These are phyloP conservation scores for Daedaleopsis sinensis DNA, from an alignment of 768 basidiomycete species.

Conservation along the genomic window DNA sequence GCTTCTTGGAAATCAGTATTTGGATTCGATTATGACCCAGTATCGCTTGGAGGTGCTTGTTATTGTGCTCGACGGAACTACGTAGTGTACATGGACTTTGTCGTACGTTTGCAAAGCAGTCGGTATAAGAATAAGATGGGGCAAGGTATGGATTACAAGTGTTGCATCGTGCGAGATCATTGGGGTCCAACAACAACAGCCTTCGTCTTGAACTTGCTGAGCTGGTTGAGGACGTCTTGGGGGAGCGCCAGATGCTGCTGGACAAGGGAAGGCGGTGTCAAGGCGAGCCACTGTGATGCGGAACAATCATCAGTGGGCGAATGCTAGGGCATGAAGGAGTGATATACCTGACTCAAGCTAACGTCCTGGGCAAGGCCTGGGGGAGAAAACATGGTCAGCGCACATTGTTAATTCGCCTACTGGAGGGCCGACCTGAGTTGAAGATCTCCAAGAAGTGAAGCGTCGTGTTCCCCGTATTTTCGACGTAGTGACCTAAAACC, in stretches of 20 bases:
- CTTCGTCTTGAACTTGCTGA: slow-evolving; percentile 38
- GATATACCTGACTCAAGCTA: slow-evolving; percentile 45
- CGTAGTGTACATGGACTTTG: no score
- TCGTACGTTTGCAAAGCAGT: no score
- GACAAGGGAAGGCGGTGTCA: slow-evolving; percentile 59
- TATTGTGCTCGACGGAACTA: no score
- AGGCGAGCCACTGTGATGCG: slow-evolving; percentile 53
- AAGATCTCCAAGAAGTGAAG: slow-evolving; percentile 64
- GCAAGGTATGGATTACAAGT: no score
- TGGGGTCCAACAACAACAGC: slow-evolving; percentile 8
- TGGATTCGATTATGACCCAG: no score
- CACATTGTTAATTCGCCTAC: not conserved
- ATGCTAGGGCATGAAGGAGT: no score
- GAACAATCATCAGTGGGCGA: not conserved
- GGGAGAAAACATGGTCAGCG: not conserved
- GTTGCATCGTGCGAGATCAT: not conserved
- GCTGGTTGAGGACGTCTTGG: slow-evolving; percentile 49
- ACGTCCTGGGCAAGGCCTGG: slow-evolving; percentile 54
- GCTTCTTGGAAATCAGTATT: no score
- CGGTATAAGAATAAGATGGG: no score
- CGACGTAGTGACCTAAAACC: slow-evolving; percentile 54
- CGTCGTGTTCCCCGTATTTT: slow-evolving; percentile 64
- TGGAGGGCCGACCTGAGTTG: slow-evolving; percentile 17
- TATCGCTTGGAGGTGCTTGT: no score
- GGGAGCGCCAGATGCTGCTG: slow-evolving; percentile 59